phyloP scores from a whole-genome alignment of 2,329 filamentous ascomycete species.

The Calonectria hawksworthii region DNA sequence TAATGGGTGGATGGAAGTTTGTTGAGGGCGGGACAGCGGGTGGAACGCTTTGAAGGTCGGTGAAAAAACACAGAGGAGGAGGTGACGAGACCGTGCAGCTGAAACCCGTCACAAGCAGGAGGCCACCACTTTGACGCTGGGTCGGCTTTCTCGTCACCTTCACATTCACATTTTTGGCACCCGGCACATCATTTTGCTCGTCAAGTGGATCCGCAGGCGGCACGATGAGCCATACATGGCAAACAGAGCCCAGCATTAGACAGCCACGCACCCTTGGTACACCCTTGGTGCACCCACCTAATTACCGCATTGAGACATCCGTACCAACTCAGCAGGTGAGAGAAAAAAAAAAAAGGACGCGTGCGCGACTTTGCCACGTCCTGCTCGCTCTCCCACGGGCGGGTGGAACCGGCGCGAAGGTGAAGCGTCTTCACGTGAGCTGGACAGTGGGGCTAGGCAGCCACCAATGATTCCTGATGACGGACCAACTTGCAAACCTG shows the following conservation, averaged over 20 bases:
- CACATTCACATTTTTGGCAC: constrained; percentile 7
- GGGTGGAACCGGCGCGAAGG: constrained; percentile 48
- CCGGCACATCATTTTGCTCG: not conserved
- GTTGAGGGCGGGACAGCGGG: not conserved
- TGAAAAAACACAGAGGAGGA: constrained; percentile 18
- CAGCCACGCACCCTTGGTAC: constrained; percentile 6
- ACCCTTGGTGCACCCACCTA: constrained; percentile 5
- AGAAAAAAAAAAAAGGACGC: constrained; percentile 4
- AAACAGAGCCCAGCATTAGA: not conserved
- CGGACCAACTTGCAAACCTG: not conserved
- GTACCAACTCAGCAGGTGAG: not conserved
- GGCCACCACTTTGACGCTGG: constrained; percentile 11
- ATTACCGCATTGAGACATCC: constrained; percentile 12
- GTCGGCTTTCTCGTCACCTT: not conserved
- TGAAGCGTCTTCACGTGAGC: constrained; percentile 55
- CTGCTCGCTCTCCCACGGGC: constrained; percentile 33
- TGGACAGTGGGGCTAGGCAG: constrained; percentile 47
- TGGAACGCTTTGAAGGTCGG: not conserved
- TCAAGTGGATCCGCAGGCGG: not conserved
- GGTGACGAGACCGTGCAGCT: constrained; percentile 23
- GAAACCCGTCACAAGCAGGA: constrained; percentile 22
- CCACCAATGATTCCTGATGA: constrained; percentile 28
- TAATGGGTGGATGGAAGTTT: not conserved
- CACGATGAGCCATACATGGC: not conserved
- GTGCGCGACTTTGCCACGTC: constrained; percentile 33